Base-by-base conservation (phyloP, 2,329 filamentous ascomycete species). In the Ophiostoma quercus region DNA sequence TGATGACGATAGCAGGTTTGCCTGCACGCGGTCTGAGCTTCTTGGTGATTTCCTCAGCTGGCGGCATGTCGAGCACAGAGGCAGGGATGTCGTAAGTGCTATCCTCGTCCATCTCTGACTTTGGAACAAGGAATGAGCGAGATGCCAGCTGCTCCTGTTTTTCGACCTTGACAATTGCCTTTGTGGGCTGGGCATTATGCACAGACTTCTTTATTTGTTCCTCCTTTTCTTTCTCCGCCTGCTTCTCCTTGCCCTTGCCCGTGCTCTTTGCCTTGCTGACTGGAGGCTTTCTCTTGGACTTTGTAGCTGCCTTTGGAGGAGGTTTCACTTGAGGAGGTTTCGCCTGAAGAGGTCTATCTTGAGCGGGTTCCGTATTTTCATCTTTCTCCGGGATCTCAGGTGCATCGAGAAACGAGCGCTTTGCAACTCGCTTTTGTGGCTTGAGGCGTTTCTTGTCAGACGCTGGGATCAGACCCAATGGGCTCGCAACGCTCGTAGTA, bases 381-480 rank as follows among this genome's bases (percentile, higher is more conserved):
- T 69, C 68, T 5, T 29, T 19, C n/a, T 67, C 62, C 0, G 63
- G 63, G 1, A 51, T 57, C 34, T 63, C 60, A 1, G 67, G 69
- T 5, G 29, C 51, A 37, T 72, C 71, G 16, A 72, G 67, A 25
- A 72, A 70, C 14, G 71, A 72, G 39, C 69, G 67, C 66, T 72
- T 72, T 11, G 71, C 71, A 3, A 72, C 63, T 7, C 67, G 29
- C 39, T 72, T 72, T 22, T 70, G 71, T 4, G 43, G 47, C 54
- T 70, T 72, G 22, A 25, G 7, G 1, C 14, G 65, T 43, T 68
- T 70, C 11, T 67, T 70, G 47, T 62, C 14, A 5, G 70, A 68
- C 3, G 57, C 9, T 3, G 57, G 25, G n/a, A 63, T 65, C 12
- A 43, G 39, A 0, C 11, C 22, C 2, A 65, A 22, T 2, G 68